Conservation (phyloP, 108 stramenopile species). For the Fistulifera pelliculosa region DNA sequence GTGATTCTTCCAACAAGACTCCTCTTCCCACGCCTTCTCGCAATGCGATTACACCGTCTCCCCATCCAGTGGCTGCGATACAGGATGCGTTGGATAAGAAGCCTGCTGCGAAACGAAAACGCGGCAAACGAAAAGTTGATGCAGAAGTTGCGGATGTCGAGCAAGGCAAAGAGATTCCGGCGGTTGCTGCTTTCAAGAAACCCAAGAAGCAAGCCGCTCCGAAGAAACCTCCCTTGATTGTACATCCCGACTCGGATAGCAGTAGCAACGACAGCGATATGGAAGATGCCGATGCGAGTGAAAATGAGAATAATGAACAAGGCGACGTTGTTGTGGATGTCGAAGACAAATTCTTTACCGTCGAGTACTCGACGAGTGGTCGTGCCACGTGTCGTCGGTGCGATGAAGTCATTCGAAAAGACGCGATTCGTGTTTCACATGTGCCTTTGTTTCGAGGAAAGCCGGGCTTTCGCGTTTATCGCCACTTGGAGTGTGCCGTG, state of each 20-base stretch:
- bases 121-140: neutral
- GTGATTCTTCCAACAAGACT: neutral
- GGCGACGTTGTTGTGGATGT: neutral
- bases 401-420: conserved; percentile 56
- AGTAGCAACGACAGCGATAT: neutral
- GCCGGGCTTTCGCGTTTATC: conserved; percentile 72
- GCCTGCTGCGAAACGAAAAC: neutral
- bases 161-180: neutral
- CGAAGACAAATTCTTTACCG: conserved; percentile 45
- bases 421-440: conserved; percentile 55
- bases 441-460: conserved; percentile 82
- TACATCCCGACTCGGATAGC: neutral
- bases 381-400: conserved; percentile 76
- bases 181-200: neutral
- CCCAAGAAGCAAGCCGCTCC: no score
- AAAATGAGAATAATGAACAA: neutral
- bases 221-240: no score
- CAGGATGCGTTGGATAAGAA: neutral
- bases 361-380: conserved; percentile 59
- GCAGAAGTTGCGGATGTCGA: neutral
- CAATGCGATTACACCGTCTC: neutral
- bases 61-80: neutral
- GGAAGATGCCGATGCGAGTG: neutral
- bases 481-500: conserved; percentile 58
- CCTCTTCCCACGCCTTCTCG: neutral